A percentile compares a stretch with the other conserved stretches of the same genome.
phyloP scores from a whole-genome alignment of 2,329 filamentous ascomycete genomes.

The Exophiala xenobiotica region DNA sequence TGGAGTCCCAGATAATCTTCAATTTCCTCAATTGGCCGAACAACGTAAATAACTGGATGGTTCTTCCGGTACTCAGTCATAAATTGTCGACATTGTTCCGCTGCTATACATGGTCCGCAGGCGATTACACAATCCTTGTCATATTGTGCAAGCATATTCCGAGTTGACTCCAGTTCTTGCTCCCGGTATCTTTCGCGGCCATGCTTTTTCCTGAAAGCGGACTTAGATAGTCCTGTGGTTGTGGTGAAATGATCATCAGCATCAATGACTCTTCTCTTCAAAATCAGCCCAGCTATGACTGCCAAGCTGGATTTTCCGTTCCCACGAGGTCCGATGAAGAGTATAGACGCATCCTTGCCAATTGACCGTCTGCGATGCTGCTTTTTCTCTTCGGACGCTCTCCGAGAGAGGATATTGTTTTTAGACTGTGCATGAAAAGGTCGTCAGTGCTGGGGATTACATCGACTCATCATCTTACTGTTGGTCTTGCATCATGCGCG shows the following conservation, averaged over 20 bases:
- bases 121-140: conserved; percentile 41
- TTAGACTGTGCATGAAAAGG: no score
- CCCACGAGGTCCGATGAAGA: conserved; percentile 43
- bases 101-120: conserved; percentile 41
- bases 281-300: conserved; percentile 41
- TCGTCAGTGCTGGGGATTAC: no score
- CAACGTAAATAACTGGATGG: conserved; percentile 42
- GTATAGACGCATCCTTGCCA: conserved; percentile 39
- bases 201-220: conserved; percentile 39
- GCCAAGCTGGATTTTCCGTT: conserved; percentile 44
- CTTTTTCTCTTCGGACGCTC: no score
- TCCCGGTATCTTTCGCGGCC: conserved; percentile 42
- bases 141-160: conserved; percentile 43
- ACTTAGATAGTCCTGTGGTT: conserved; percentile 39
- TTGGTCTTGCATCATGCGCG: no score
- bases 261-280: conserved; percentile 43
- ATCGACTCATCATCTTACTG: no score
- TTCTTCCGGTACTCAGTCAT: conserved; percentile 36
- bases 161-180: conserved; percentile 41
- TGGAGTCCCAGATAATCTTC: conserved; percentile 54
- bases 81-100: conserved; percentile 40
- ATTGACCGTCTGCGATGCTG: no score
- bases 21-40: conserved; percentile 41
- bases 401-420: no score
- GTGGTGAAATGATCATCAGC: conserved; percentile 44